Conservation (phyloP, 2,329 filamentous ascomycete species). For the Cercospora sp. region DNA sequence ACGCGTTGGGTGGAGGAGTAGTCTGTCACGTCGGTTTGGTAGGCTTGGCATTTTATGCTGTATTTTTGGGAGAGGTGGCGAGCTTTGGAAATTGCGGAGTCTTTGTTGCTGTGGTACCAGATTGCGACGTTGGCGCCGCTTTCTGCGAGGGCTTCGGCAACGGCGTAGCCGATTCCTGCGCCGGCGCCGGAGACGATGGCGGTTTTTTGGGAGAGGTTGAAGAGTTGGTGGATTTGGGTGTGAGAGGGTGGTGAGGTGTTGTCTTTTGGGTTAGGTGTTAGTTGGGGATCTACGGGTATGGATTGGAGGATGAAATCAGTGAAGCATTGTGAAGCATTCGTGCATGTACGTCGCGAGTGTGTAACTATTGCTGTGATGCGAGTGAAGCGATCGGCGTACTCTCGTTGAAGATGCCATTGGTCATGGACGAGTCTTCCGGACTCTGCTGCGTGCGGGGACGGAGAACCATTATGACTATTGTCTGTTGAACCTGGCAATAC, state of each 20-base stretch:
- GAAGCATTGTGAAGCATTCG: neutral
- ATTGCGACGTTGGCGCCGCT: constrained; percentile 49
- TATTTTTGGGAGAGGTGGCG: constrained; percentile 38
- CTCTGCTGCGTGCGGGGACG: constrained; percentile 20
- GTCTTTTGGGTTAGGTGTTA: constrained; percentile 19
- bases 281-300: neutral
- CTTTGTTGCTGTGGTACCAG: constrained; percentile 44
- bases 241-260: constrained; percentile 38
- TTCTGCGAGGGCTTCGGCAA: constrained; percentile 39
- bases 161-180: constrained; percentile 39
- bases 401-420: constrained; percentile 39
- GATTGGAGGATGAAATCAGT: neutral
- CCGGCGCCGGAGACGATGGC: constrained; percentile 41
- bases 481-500: neutral
- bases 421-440: constrained; percentile 39
- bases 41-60: constrained; percentile 55
- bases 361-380: neutral
- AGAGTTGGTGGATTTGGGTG: constrained; percentile 33
- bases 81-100: constrained; percentile 36
- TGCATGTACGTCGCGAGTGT: neutral
- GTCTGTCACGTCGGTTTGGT: constrained; percentile 62
- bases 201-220: constrained; percentile 40
- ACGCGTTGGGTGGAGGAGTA: constrained; percentile 58
- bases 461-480: constrained; percentile 9
- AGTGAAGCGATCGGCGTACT: constrained; percentile 7